These are phyloP conservation scores for Harringtonia aguacate DNA, from an alignment of 2,329 filamentous ascomycete genomes.

Conservation along the genomic window DNA sequence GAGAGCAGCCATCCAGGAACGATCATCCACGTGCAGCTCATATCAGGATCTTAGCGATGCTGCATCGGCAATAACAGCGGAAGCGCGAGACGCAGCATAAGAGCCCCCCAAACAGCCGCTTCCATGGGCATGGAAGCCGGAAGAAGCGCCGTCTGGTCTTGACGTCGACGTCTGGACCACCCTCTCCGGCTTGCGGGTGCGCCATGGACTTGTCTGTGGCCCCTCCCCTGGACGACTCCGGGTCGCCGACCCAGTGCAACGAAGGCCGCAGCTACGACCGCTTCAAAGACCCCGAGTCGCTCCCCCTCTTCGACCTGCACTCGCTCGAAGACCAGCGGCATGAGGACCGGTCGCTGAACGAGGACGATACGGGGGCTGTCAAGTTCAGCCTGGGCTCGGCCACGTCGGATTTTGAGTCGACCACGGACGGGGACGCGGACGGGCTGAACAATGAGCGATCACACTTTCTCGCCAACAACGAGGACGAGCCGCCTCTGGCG, in stretches of 20 bases:
- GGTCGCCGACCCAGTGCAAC: conserved; percentile 46
- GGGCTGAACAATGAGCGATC: background rate
- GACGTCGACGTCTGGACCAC: too few relatives aligned
- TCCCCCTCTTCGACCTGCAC: conserved; percentile 7
- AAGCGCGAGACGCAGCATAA: too few relatives aligned
- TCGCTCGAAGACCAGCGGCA: conserved; percentile 7
- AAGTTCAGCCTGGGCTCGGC: conserved; percentile 23
- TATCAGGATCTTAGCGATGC: too few relatives aligned
- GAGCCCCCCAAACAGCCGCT: too few relatives aligned
- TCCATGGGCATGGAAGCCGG: too few relatives aligned
- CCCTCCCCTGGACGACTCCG: conserved; percentile 22
- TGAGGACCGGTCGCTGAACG: conserved; percentile 20
- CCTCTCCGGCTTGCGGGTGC: too few relatives aligned
- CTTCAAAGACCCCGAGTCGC: conserved; percentile 17
- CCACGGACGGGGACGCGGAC: background rate
- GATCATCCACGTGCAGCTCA: too few relatives aligned
- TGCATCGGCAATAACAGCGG: too few relatives aligned
- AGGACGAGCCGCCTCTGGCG: background rate
- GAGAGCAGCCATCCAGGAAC: too few relatives aligned
- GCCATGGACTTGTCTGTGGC: conserved; percentile 6
- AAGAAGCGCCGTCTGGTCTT: too few relatives aligned
- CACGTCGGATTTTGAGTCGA: conserved; percentile 24
- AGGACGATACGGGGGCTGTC: conserved; percentile 40
- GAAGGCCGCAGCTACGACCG: conserved; percentile 44
- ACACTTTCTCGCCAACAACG: conserved; percentile 3